Percentiles rank a stretch among this genome's conserved stretches.
Evolutionary conservation across 148 eudicot genomes (phyloP).

Genomic region (Spergularia bocconei): DNA sequence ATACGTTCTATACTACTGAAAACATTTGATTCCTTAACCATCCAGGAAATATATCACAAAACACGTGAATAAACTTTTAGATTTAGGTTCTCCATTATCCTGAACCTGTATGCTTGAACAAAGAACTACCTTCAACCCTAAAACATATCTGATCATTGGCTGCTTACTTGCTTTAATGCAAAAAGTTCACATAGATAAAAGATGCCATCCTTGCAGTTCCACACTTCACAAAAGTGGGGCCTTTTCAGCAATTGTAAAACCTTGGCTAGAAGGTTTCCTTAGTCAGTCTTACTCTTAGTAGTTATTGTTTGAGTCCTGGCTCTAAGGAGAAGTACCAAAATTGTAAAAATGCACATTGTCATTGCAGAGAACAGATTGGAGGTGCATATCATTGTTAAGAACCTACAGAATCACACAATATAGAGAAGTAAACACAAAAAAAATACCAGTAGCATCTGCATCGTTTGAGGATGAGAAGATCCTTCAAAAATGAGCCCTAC

Average conservation of each 20-base stretch:
- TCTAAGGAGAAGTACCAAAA: neutral
- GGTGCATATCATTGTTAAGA: neutral
- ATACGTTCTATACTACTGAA: neutral
- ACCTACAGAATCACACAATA: neutral
- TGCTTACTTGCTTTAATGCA: neutral
- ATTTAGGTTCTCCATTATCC: neutral
- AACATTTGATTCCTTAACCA: neutral
- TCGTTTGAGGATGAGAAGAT: conserved; percentile 88
- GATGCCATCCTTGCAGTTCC: neutral
- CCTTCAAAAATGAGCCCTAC: conserved; percentile 97
- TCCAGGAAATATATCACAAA: neutral
- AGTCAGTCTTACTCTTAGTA: neutral
- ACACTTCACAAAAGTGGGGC: neutral
- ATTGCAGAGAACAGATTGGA: neutral
- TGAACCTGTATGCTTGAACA: neutral
- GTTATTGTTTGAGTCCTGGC: neutral
- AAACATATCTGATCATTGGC: neutral
- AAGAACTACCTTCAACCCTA: neutral
- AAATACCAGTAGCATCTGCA: conserved; percentile 88
- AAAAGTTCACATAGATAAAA: neutral
- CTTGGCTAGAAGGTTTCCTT: neutral
- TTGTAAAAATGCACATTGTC: neutral
- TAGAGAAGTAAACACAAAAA: conserved; percentile 2
- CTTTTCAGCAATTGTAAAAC: conserved; percentile 2
- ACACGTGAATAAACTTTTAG: neutral